Evolutionary conservation across 2,329 filamentous ascomycete genomes (phyloP), one percentile per base, ranked within the genome.

Genomic region (Aureobasidium namibiae): DNA sequence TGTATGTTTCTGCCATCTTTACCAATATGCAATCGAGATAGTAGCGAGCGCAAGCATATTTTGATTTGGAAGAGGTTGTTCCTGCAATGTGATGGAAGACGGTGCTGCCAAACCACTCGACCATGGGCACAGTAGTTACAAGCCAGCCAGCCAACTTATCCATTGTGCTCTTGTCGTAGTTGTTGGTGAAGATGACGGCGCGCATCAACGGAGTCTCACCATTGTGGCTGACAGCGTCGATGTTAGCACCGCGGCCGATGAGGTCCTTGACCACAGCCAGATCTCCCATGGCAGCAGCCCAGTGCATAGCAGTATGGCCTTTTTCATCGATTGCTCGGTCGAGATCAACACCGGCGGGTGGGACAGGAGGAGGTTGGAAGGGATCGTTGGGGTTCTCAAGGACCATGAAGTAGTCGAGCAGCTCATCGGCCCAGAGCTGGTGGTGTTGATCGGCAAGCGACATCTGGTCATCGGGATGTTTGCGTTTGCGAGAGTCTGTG

Each of bases 261-360:
- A 99, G 79, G 71, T 95, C 88, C 71, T 87, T 90, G 62, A 96
- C 90, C 16, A 97, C 89, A 50, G 92, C 89, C 31, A 96, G 79
- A 65, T 97, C 94, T 61, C 94, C 94, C 92, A 99, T 99, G 24
- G 94, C 90, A 56, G 90, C 91, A 18, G 92, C 94, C 94, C 94
- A 99, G 70, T 99, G 94, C 65, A 99, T 82, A 6, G 92, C 92
- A 2, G 91, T 95, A 69, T 97, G 92, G 10, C 87, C 87, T 67
- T 95, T 91, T 44, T 91, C 88, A 70, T 99, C 94, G 63, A 99
- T 96, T n/a, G 87, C 81, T 72, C 90, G 89, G 73, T 99, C 88
- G 6, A 95, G 86, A 68, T 95, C 87, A 67, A 96, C 95, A 70
- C 90, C 88, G 34, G 85, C 78, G 0, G 94, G 94, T 2, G 92